phyloP scores from a whole-genome alignment of 2,329 filamentous ascomycete species.

The Colletotrichum noveboracense region DNA sequence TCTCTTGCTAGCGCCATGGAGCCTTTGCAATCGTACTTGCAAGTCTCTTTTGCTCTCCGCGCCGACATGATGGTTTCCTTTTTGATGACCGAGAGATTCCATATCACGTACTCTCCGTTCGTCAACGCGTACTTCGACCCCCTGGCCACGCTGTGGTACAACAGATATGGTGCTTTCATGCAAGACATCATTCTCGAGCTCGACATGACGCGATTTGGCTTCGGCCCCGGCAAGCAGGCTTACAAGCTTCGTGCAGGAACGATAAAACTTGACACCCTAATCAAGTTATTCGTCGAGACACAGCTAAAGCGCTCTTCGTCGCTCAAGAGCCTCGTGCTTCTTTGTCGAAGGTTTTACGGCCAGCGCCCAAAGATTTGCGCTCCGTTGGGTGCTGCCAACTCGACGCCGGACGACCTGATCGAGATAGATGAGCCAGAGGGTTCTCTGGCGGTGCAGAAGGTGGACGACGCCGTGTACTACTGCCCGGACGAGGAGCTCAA shows the following conservation, averaged over 20 bases:
- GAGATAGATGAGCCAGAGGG: not conserved
- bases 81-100: conserved; percentile 39
- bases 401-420: not conserved
- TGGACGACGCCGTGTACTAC: conserved; percentile 23
- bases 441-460: conserved; percentile 2
- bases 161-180: conserved; percentile 39
- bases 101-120: conserved; percentile 43
- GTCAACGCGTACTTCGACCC: conserved; percentile 35
- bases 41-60: conserved; percentile 39
- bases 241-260: conserved; percentile 27
- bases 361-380: not conserved
- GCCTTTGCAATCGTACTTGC: conserved; percentile 28
- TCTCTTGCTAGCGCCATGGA: conserved; percentile 30
- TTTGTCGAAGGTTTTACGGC: conserved; percentile 40
- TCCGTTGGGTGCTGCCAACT: not conserved
- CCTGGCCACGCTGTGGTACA: conserved; percentile 38
- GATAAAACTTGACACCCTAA: conserved; percentile 28
- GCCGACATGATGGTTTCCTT: conserved; percentile 41
- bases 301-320: conserved; percentile 27
- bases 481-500: conserved; percentile 35
- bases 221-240: conserved; percentile 31
- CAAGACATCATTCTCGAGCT: conserved; percentile 43
- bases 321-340: conserved; percentile 34
- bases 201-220: conserved; percentile 42
- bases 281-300: conserved; percentile 31